phyloP scores from a whole-genome alignment of 2,329 filamentous ascomycete genomes.

The Seiridium unicorne region DNA sequence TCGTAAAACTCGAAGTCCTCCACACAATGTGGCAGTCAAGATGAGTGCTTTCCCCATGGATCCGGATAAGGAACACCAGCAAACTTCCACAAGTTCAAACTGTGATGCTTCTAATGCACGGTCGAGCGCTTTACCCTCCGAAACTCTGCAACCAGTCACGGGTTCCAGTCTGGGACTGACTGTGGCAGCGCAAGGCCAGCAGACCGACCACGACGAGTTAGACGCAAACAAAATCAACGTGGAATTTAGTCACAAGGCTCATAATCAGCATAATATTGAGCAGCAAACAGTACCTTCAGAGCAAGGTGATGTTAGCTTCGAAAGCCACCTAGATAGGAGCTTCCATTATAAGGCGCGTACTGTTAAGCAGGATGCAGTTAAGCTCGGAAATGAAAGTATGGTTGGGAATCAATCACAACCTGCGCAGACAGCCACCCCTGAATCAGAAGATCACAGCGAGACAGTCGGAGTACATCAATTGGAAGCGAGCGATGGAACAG shows the following conservation, averaged over 20 bases:
- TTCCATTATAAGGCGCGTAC: conserved; percentile 26
- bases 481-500: too few relatives aligned
- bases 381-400: neutral
- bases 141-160: neutral
- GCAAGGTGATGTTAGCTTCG: conserved; percentile 14
- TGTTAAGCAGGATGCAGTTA: conserved; percentile 11
- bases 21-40: neutral
- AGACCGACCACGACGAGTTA: too few relatives aligned
- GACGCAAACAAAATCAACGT: too few relatives aligned
- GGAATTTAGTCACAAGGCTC: too few relatives aligned
- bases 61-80: neutral
- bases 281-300: neutral
- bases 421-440: conserved; percentile 14
- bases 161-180: too few relatives aligned
- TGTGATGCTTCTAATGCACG: neutral
- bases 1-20: neutral
- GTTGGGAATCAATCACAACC: conserved; percentile 6
- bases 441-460: conserved; percentile 12
- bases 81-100: neutral
- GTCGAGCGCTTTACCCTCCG: neutral
- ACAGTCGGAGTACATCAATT: neutral
- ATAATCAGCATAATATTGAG: neutral
- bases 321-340: conserved; percentile 24
- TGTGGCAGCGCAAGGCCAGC: too few relatives aligned
- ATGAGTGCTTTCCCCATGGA: neutral